Base-by-base conservation (phyloP, 2,329 filamentous ascomycete genomes). In the Immersiporthe knoxdaviesiana region DNA sequence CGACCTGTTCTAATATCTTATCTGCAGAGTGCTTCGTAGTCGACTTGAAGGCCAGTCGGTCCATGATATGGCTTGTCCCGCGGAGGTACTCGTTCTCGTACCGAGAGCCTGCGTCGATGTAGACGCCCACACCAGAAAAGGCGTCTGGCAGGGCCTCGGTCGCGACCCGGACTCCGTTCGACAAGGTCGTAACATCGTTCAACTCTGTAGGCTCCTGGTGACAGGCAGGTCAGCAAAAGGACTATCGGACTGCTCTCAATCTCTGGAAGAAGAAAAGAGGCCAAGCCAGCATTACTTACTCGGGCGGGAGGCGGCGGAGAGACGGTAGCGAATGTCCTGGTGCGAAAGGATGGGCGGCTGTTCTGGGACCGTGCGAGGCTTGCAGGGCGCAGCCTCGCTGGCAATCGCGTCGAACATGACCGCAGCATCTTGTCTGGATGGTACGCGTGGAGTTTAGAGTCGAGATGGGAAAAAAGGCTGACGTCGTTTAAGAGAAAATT, bases 21-120 rank as follows among this genome's bases (percentile, higher is more conserved):
- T 97, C 94, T 68, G 90, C 89, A 0, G 88, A 88, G 71, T 90
- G 89, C 47, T 84, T 83, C 44, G 86, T 86, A 0, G 96, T 98
- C 6, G 89, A 91, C 78, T 98, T 98, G 87, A 98, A 99, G 41
- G 96, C 96, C 52, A 99, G 82, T 6, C 96, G 88, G 80, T 99
- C 96, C 86, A 97, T 92, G 74, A 99, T 97, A 80, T 99, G 96
- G 78, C 94, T 97, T 37, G 97, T 92, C 59, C 96, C 96, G 70
- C 93, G 90, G 67, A 99, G 84, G 62, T 90, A 89, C 56, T 90
- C 87, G 78, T 92, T 95, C 81, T 99, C 96, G 83, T 96, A 98
- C 74, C 96, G 89, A 67, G 96, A 98, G 21, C 96, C 96, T 39
- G 93, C 94, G 79, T 98, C 94, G 77, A 99, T 89, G 82, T 97